Conservation (phyloP, 208 protist species). For the Dictyostelium gargantuum region DNA sequence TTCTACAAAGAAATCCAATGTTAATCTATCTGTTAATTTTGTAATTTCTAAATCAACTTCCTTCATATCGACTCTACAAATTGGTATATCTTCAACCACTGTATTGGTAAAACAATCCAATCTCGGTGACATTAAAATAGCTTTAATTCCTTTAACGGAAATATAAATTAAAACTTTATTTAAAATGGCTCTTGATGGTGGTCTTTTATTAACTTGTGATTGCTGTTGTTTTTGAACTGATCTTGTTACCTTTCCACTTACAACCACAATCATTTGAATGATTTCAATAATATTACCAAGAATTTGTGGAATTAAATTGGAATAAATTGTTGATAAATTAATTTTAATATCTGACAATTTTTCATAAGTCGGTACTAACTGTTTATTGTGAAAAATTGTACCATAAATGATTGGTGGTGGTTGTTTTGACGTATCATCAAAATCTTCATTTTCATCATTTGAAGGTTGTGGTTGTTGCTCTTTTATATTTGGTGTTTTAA, state of each 20-base stretch:
- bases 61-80: background rate
- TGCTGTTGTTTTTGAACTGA: background rate
- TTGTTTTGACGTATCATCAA: background rate
- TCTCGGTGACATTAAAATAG: background rate
- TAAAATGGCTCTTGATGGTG: background rate
- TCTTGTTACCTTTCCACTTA: background rate
- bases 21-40: background rate
- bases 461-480: background rate
- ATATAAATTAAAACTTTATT: background rate
- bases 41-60: background rate
- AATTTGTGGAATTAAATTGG: slow-evolving; percentile 18
- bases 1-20: background rate
- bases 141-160: background rate
- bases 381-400: background rate
- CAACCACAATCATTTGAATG: slow-evolving; percentile 37
- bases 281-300: slow-evolving; percentile 57
- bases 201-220: background rate
- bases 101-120: background rate
- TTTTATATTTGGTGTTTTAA: background rate
- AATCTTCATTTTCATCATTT: background rate
- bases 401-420: background rate
- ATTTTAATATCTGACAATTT: background rate
- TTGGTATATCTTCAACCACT: background rate
- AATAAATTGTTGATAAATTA: background rate
- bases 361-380: background rate